Percentiles rank a stretch among this genome's conserved stretches.
These are phyloP conservation scores for Solanum boliviense DNA, from an alignment of 257 asterid genomes.

Conservation along the genomic window DNA sequence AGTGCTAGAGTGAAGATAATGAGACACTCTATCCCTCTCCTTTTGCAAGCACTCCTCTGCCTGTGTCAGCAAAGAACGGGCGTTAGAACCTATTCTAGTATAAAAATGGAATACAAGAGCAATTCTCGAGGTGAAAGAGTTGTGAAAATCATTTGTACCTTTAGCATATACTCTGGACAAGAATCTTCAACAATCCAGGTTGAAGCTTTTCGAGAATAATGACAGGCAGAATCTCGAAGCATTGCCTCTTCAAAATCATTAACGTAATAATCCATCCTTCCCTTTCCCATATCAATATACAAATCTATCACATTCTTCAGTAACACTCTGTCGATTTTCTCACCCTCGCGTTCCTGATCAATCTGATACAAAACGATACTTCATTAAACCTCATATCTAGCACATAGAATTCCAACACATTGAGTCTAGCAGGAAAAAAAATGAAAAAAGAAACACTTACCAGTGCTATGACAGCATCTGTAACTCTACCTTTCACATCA, in stretches of 20 bases:
- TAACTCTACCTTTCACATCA: slow-evolving; percentile 11
- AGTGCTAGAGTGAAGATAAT: slow-evolving; percentile 52
- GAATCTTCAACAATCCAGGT: slow-evolving; percentile 56
- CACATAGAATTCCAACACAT: not conserved
- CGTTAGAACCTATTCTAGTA: not conserved
- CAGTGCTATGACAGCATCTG: slow-evolving; percentile 9
- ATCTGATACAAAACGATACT: slow-evolving; percentile 16
- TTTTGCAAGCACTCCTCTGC: slow-evolving; percentile 49
- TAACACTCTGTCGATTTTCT: slow-evolving; percentile 51
- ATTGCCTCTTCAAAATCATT: slow-evolving; percentile 48
- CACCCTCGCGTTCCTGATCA: slow-evolving; percentile 62
- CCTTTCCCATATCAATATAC: slow-evolving; percentile 65
- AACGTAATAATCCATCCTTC: slow-evolving; percentile 42
- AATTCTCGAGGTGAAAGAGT: not conserved
- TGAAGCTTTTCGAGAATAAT: slow-evolving; percentile 62
- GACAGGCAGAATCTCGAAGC: slow-evolving; percentile 39
- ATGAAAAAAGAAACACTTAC: not conserved
- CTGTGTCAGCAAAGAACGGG: slow-evolving; percentile 18
- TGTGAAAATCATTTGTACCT: slow-evolving; percentile 13
- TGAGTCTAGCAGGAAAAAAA: not conserved
- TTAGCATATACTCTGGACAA: slow-evolving; percentile 55
- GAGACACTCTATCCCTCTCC: slow-evolving; percentile 43
- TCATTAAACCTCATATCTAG: not conserved
- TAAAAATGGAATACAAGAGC: not conserved
- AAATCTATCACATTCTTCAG: slow-evolving; percentile 42